phyloP scores from a whole-genome alignment of 2,329 filamentous ascomycete genomes.

The Aspergillus fischeri region DNA sequence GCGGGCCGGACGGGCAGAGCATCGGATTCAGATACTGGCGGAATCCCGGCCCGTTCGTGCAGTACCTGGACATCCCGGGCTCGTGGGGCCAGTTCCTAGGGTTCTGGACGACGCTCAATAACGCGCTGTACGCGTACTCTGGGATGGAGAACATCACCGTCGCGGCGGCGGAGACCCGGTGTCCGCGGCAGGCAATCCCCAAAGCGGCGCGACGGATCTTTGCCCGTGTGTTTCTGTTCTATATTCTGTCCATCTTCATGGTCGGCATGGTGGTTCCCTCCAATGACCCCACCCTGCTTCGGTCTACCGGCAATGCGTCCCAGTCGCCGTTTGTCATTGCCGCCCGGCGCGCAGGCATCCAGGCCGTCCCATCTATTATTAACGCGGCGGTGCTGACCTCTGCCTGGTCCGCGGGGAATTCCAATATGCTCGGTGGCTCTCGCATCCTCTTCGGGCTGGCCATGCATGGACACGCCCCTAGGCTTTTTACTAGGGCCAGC shows the following conservation, averaged over 20 bases:
- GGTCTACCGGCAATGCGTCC: background rate
- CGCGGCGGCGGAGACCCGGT: background rate
- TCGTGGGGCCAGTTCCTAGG: conserved; percentile 42
- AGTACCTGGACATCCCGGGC: conserved; percentile 35
- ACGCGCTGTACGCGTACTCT: conserved; percentile 29
- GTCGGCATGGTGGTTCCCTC: background rate
- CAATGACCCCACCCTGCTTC: background rate
- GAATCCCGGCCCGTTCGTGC: conserved; percentile 11
- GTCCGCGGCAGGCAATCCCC: background rate
- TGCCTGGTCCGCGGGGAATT: background rate
- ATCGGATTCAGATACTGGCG: background rate
- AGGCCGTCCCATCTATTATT: background rate
- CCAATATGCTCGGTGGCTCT: background rate
- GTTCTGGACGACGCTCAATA: conserved; percentile 35
- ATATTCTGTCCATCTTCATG: background rate
- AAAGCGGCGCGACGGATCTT: background rate
- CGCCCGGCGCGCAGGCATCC: background rate
- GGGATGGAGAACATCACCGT: conserved; percentile 34
- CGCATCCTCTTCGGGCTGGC: conserved; percentile 3
- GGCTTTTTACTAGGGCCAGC: conserved; percentile 28
- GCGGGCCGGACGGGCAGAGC: background rate
- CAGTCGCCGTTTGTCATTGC: background rate
- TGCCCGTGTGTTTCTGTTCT: background rate
- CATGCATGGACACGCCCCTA: background rate
- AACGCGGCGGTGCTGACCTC: background rate